Conservation (phyloP, 768 basidiomycete species). For the Jaapia argillacea region DNA sequence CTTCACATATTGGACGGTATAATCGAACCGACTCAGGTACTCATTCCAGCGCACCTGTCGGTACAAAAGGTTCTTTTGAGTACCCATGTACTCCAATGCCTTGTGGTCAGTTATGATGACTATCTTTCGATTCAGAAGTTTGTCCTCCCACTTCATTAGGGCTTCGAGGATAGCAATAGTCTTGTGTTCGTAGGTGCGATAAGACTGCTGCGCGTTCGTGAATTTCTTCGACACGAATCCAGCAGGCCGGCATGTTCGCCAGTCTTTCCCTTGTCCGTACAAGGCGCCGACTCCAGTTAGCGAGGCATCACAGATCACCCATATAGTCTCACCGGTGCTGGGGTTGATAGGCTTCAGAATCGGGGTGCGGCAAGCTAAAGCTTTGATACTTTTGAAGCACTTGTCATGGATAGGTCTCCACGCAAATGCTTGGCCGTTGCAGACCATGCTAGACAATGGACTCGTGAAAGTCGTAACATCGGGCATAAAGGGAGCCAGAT, state of each 20-base stretch:
- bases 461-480: slow-evolving; percentile 19
- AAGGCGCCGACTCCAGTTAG: slow-evolving; percentile 9
- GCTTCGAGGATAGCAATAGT: slow-evolving; percentile 5
- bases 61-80: slow-evolving; percentile 6
- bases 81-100: slow-evolving; percentile 20
- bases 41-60: slow-evolving; percentile 21
- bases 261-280: slow-evolving; percentile 17
- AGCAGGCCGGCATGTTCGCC: slow-evolving; percentile 8
- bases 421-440: slow-evolving; percentile 18
- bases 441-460: slow-evolving; percentile 18
- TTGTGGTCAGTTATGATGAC: slow-evolving; percentile 19
- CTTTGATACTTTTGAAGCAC: slow-evolving; percentile 11
- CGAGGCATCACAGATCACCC: slow-evolving; percentile 14
- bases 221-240: slow-evolving; percentile 11
- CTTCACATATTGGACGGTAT: slow-evolving; percentile 15
- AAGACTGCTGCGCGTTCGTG: slow-evolving; percentile 6
- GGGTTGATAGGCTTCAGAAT: slow-evolving; percentile 4
- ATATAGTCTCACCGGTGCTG: slow-evolving; percentile 7
- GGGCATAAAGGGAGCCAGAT: slow-evolving; percentile 12
- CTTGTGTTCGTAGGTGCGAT: slow-evolving; percentile 8
- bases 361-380: neutral
- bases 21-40: slow-evolving; percentile 19
- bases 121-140: slow-evolving; percentile 16
- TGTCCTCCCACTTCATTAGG: slow-evolving; percentile 23
- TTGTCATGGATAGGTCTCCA: slow-evolving; percentile 13